A percentile compares a stretch with the other conserved stretches of the same genome.
Evolutionary conservation across 768 basidiomycete genomes (phyloP).

Genomic region (Boletus coccyginus): DNA sequence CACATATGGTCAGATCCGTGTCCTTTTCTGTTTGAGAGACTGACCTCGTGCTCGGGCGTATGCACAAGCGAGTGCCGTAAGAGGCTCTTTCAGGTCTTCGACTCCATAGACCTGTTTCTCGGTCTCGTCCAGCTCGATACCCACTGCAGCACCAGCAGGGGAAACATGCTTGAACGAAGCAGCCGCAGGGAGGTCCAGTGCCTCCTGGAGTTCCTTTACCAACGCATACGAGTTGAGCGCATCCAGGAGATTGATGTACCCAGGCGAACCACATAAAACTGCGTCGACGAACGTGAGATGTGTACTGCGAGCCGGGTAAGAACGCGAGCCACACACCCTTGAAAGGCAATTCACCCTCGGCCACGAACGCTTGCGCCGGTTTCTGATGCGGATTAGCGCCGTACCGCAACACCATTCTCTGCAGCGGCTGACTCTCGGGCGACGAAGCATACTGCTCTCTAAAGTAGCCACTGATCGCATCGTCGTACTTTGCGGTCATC

Average conservation of each 20-base stretch:
- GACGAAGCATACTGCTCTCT: slow-evolving; percentile 91
- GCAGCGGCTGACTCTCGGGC: slow-evolving; percentile 72
- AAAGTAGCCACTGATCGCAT: slow-evolving; percentile 95
- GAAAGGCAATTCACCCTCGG: slow-evolving; percentile 88
- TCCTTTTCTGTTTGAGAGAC: slow-evolving; percentile 15
- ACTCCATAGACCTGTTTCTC: slow-evolving; percentile 97
- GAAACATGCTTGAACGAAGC: slow-evolving; percentile 99
- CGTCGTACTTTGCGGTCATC: slow-evolving; percentile 92
- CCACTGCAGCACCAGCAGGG: slow-evolving; percentile 95
- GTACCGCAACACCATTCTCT: slow-evolving; percentile 85
- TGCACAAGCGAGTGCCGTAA: slow-evolving; percentile 87
- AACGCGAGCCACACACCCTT: slow-evolving; percentile 53
- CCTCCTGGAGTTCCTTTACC: slow-evolving; percentile 89
- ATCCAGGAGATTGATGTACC: slow-evolving; percentile 97
- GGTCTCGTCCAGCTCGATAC: slow-evolving; percentile 71
- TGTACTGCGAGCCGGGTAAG: neutral
- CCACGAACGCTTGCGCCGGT: slow-evolving; percentile 94
- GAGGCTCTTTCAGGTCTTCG: slow-evolving; percentile 86
- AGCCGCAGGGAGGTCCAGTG: slow-evolving; percentile 86
- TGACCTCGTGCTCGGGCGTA: slow-evolving; percentile 94
- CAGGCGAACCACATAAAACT: slow-evolving; percentile 93
- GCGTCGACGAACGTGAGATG: slow-evolving; percentile 7
- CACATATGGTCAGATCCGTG: slow-evolving; percentile 3
- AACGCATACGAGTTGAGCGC: slow-evolving; percentile 96
- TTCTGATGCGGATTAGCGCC: slow-evolving; percentile 99